Evolutionary conservation across 768 basidiomycete species (phyloP).

Genomic region (Tricholoma flavovirens): DNA sequence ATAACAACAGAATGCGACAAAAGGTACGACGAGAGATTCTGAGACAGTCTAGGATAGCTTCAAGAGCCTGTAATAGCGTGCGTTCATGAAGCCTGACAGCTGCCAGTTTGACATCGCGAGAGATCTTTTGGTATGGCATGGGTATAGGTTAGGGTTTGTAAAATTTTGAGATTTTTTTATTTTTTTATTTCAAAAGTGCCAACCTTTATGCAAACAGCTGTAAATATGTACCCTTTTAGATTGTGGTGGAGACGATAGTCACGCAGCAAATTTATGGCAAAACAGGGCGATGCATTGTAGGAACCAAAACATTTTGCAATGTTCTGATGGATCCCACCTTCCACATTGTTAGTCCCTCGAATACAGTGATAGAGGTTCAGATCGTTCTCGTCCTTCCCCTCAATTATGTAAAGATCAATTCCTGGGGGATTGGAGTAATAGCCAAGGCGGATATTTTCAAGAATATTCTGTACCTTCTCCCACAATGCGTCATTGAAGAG

Average conservation of each 20-base stretch:
- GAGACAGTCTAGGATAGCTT: too few species aligned
- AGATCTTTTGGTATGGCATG: too few species aligned
- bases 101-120: too few species aligned
- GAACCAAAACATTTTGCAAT: slow-evolving; percentile 8
- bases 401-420: slow-evolving; percentile 5
- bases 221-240: slow-evolving; percentile 7
- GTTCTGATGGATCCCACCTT: slow-evolving; percentile 18
- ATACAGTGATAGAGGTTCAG: slow-evolving; percentile 14
- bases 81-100: too few species aligned
- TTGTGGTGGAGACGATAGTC: slow-evolving; percentile 9
- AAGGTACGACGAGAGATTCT: too few species aligned
- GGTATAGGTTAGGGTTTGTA: too few species aligned
- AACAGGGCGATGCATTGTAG: slow-evolving; percentile 7
- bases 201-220: too few species aligned
- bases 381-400: slow-evolving; percentile 11
- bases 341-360: slow-evolving; percentile 17
- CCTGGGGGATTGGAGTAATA: slow-evolving; percentile 17
- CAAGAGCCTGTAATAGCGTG: too few species aligned
- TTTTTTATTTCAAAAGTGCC: too few species aligned
- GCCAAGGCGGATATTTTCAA: slow-evolving; percentile 14
- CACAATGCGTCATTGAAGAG: background rate
- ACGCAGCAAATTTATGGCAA: slow-evolving; percentile 10
- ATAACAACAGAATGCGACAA: too few species aligned
- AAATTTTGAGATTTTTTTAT: too few species aligned
- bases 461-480: background rate